Percentiles rank a stretch among this genome's conserved stretches.
These are phyloP conservation scores for Oryza nivara DNA, from an alignment of 176 grass and related monocot genomes.

Conservation along the genomic window DNA sequence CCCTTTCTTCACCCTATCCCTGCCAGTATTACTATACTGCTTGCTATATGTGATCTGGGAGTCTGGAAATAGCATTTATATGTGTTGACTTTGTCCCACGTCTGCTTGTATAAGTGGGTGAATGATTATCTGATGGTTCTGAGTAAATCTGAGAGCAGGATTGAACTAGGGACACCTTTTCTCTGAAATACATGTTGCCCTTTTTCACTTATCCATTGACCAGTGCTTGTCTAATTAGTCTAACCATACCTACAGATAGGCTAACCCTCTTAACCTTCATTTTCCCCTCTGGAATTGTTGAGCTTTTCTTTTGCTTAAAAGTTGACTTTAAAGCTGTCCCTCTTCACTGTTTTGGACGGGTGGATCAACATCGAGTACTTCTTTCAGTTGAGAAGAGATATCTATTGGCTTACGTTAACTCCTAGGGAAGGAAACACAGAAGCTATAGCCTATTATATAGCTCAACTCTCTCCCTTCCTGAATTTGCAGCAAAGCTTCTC, in stretches of 20 bases:
- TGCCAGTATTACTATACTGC: slow-evolving; percentile 12
- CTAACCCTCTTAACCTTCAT: not conserved
- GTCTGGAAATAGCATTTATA: slow-evolving; percentile 1
- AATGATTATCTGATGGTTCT: not conserved
- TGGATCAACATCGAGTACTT: not conserved
- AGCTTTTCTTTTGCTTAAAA: not conserved
- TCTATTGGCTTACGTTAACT: not conserved
- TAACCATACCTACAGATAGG: not conserved
- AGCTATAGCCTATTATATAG: too few species aligned
- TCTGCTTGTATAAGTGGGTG: not conserved
- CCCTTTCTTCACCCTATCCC: not conserved
- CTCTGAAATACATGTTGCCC: too few species aligned
- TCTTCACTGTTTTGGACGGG: not conserved
- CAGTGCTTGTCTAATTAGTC: not conserved
- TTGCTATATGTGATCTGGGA: not conserved
- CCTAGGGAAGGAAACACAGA: not conserved
- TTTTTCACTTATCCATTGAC: not conserved
- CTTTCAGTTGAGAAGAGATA: too few species aligned
- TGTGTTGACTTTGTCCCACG: not conserved
- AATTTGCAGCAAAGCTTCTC: not conserved
- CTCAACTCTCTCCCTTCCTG: not conserved
- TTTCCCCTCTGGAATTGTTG: not conserved
- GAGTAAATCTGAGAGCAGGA: not conserved
- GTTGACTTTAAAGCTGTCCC: not conserved
- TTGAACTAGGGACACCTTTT: not conserved